Conservation (phyloP, 129 eudicot genomes). For the Flaveria ramosissima region DNA sequence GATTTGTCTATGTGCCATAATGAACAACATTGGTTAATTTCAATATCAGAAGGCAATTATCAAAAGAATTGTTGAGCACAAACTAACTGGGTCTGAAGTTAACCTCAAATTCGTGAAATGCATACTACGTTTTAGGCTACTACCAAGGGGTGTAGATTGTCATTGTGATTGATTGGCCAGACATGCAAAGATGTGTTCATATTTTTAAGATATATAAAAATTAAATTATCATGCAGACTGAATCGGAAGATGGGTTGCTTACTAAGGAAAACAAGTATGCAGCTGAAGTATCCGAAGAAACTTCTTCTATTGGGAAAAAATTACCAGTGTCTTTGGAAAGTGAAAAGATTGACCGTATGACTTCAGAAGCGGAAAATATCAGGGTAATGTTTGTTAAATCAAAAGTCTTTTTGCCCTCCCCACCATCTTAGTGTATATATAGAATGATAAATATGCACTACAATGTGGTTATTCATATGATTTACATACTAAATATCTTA, state of each 20-base stretch:
- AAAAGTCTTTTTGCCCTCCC: background rate
- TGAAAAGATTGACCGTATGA: slow-evolving; percentile 32
- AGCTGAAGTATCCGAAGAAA: slow-evolving; percentile 67
- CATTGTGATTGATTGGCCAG: slow-evolving; percentile 24
- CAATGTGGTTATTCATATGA: slow-evolving; percentile 4
- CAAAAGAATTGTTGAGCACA: background rate
- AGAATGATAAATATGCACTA: slow-evolving; percentile 1
- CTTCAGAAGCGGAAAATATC: slow-evolving; percentile 31
- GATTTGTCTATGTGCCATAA: slow-evolving; percentile 26
- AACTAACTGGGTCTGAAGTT: slow-evolving; percentile 7
- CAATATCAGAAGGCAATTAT: background rate
- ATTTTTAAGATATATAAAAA: slow-evolving; percentile 15
- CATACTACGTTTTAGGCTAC: slow-evolving; percentile 15
- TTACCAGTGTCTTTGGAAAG: background rate
- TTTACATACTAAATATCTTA: background rate
- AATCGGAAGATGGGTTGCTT: slow-evolving; percentile 67
- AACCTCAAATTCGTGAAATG: slow-evolving; percentile 9
- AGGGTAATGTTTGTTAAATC: slow-evolving; percentile 24
- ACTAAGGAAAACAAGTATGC: slow-evolving; percentile 61
- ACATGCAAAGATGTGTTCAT: slow-evolving; percentile 21
- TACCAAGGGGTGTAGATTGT: slow-evolving; percentile 22
- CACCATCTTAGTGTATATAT: background rate
- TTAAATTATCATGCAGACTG: slow-evolving; percentile 52
- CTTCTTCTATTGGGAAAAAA: slow-evolving; percentile 37
- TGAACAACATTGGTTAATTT: slow-evolving; percentile 8